A percentile compares a stretch with the other conserved stretches of the same genome.
Evolutionary conservation across 805 yeast genomes (phyloP).

Genomic region (Yarrowia bubula): DNA sequence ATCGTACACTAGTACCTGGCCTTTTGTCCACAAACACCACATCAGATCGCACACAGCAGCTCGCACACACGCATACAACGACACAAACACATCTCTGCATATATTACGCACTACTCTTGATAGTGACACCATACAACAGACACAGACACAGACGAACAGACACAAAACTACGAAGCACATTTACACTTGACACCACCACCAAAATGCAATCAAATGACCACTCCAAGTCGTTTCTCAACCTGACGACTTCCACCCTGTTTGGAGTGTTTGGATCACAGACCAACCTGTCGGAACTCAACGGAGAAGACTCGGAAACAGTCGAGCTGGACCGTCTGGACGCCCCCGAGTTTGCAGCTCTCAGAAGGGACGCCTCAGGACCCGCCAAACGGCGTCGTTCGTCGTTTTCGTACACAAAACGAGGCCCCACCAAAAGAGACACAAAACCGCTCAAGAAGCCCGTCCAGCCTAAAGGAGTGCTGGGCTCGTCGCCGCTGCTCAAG

Average conservation of each 20-base stretch:
- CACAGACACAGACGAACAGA: background rate
- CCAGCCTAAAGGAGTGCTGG: background rate
- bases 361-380: constrained; percentile 21
- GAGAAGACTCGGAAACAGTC: constrained; percentile 33
- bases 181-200: background rate
- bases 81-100: background rate
- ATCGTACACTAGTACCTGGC: too few relatives aligned
- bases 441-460: background rate
- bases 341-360: background rate
- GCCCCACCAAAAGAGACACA: background rate
- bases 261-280: constrained; percentile 44
- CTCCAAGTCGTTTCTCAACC: constrained; percentile 33
- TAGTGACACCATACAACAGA: background rate
- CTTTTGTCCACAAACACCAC: too few relatives aligned
- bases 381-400: constrained; percentile 14
- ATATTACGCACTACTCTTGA: background rate
- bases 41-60: too few relatives aligned
- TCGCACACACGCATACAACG: too few relatives aligned
- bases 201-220: constrained; percentile 9
- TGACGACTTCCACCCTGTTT: constrained; percentile 38
- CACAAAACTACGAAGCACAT: background rate
- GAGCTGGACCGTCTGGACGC: constrained; percentile 17
- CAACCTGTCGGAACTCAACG: constrained; percentile 41
- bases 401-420: background rate
- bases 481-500: background rate